Base-by-base conservation (phyloP, 2,329 filamentous ascomycete genomes). In the Talaromyces sp. region DNA sequence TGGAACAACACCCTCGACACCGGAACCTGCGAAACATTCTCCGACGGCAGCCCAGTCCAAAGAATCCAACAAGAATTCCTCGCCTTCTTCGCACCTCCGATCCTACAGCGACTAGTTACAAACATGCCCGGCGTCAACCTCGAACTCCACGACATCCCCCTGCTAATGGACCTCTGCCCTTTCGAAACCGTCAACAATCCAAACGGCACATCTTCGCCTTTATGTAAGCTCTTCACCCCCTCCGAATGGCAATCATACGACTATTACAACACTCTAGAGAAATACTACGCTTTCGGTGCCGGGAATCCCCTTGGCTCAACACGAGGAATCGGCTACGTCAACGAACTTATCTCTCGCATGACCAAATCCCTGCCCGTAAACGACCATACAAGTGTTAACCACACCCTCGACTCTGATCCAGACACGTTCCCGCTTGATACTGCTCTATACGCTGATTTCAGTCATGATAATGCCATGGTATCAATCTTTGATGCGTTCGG, bases 401-500 rank as follows among this genome's bases (percentile, higher is more conserved):
- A 80, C 40, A 96, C 93, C 0, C 83, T 97, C 0, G 91, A 96
- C 74, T 79, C 80, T 5, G 82, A 87, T 65, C 79, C 84, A 0
- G 74, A 77, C 6, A 93, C 91, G 0, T 97, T 97, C 72, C 93
- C 93, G 0, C 80, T 96, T 0, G 83, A 85, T 67, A 78, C 81
- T 51, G 79, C 79, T 11, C 79, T 97, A 1, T 97, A 96, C 73
- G 93, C 92, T 0, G 93, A 97, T 77, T 97, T 97, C 74, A 91
- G 89, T 68, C 93, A 97, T 77, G 93, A 97, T 78, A 97, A 96
- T 76, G 88, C 90, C 73, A 92, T 97, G 88, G 87, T 86, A 34
- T 85, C 85, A 7, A 87, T 96, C 6, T 91, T 91, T 73, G 88
- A 87, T 5, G 92, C 92, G 0, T 74, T 97, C 68, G 91, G 92